A percentile compares a stretch with the other conserved stretches of the same genome.
These are phyloP conservation scores for Boletus subcaerulescens DNA, from an alignment of 768 basidiomycete species.

Conservation along the genomic window DNA sequence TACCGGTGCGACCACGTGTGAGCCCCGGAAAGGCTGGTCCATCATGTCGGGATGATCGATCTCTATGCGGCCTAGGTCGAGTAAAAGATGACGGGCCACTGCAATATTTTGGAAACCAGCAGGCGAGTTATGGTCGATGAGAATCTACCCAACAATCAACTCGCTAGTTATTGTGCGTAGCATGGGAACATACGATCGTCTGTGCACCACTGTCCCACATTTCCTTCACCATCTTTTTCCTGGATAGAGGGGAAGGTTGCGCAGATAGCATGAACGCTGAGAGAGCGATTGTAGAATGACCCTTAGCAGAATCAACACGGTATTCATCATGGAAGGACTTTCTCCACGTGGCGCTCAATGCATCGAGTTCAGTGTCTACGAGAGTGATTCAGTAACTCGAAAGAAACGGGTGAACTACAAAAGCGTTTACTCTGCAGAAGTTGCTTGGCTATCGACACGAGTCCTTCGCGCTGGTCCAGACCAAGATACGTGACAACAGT, in stretches of 20 bases:
- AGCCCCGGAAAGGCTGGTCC: conserved; percentile 46
- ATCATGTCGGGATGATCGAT: conserved; percentile 42
- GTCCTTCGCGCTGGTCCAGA: conserved; percentile 74
- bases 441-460: conserved; percentile 63
- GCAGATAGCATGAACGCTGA: conserved; percentile 87
- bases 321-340: conserved; percentile 54
- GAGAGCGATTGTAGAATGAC: conserved; percentile 60
- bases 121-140: conserved; percentile 81
- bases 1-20: conserved; percentile 88
- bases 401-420: not conserved
- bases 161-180: not conserved
- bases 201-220: conserved; percentile 94
- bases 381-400: conserved; percentile 9
- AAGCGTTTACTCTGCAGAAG: conserved; percentile 50
- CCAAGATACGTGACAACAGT: conserved; percentile 63
- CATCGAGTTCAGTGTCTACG: conserved; percentile 48
- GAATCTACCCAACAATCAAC: conserved; percentile 46
- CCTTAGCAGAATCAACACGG: conserved; percentile 39
- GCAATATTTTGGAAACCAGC: conserved; percentile 75
- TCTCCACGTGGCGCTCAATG: conserved; percentile 49
- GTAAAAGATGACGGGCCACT: conserved; percentile 73
- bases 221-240: conserved; percentile 68
- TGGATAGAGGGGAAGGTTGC: conserved; percentile 54
- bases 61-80: conserved; percentile 61
- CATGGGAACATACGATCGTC: conserved; percentile 52